Percentiles rank a stretch among this genome's conserved stretches.
Conservation (phyloP, 805 yeast genomes). For the Maudiozyma barnettii region DNA sequence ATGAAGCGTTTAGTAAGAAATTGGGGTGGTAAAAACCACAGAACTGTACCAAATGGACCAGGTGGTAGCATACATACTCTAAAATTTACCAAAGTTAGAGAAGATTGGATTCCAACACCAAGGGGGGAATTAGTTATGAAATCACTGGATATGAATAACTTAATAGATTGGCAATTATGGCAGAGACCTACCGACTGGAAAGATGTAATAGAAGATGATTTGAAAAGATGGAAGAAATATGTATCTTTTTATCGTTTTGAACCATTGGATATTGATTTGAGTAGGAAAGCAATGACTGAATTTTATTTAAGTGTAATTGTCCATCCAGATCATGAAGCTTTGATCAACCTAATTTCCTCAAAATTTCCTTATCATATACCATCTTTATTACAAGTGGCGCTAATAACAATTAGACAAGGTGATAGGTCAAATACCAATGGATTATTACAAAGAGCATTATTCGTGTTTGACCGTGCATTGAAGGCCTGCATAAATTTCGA, state of each 20-base stretch:
- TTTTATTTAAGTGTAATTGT: constrained; percentile 59
- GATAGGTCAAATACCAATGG: constrained; percentile 61
- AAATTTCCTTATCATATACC: constrained; percentile 66
- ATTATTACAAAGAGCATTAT: constrained; percentile 63
- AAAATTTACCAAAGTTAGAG: constrained; percentile 59
- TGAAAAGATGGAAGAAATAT: constrained; percentile 29
- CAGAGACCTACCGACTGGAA: constrained; percentile 39
- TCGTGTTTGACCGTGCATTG: constrained; percentile 69
- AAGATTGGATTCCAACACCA: constrained; percentile 70
- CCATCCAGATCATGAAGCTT: constrained; percentile 71
- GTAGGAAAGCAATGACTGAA: constrained; percentile 30
- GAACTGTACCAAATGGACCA: constrained; percentile 57
- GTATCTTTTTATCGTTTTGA: constrained; percentile 52
- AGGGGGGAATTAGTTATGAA: constrained; percentile 55
- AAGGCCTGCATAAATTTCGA: constrained; percentile 50
- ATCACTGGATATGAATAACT: constrained; percentile 35
- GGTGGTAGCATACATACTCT: constrained; percentile 49
- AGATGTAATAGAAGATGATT: constrained; percentile 38
- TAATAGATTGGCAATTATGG: constrained; percentile 31
- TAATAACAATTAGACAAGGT: constrained; percentile 67
- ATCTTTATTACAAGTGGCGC: constrained; percentile 69
- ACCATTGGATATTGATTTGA: constrained; percentile 30
- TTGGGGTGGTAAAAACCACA: constrained; percentile 76
- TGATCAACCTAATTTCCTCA: constrained; percentile 45
- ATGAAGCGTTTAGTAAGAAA: constrained; percentile 49